Conservation (phyloP, 305 asterid species). For the Andrographis paniculata region DNA sequence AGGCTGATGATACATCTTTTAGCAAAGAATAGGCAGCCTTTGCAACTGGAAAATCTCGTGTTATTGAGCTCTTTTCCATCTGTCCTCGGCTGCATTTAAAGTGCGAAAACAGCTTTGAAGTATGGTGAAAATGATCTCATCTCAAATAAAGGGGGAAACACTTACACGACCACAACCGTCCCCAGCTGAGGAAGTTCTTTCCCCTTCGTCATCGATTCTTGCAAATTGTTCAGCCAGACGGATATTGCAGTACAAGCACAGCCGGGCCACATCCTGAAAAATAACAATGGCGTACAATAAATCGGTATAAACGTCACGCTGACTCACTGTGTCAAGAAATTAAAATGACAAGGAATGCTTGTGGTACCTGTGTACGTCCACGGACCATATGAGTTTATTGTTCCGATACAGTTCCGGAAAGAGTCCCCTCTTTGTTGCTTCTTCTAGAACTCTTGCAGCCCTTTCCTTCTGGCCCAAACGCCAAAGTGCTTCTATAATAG, state of each 20-base stretch:
- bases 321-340: slow-evolving; percentile 2
- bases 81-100: slow-evolving; percentile 64
- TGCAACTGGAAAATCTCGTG: slow-evolving; percentile 82
- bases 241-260: slow-evolving; percentile 87
- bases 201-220: slow-evolving; percentile 38
- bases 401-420: slow-evolving; percentile 77
- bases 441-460: slow-evolving; percentile 82
- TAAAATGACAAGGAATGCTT: slow-evolving; percentile 4
- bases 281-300: slow-evolving; percentile 19
- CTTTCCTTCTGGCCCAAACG: slow-evolving; percentile 90
- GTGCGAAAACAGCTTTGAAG: slow-evolving; percentile 11
- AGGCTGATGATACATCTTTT: slow-evolving; percentile 68
- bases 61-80: slow-evolving; percentile 78
- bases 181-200: slow-evolving; percentile 82
- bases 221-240: slow-evolving; percentile 74
- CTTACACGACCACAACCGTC: slow-evolving; percentile 81
- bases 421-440: slow-evolving; percentile 84
- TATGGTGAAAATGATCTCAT: no score
- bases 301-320: slow-evolving; percentile 6
- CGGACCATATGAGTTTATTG: slow-evolving; percentile 80
- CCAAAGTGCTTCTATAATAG: slow-evolving; percentile 94
- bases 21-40: slow-evolving; percentile 75
- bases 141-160: slow-evolving; percentile 20
- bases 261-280: slow-evolving; percentile 88
- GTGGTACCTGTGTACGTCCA: slow-evolving; percentile 86